A percentile compares a stretch with the other conserved stretches of the same genome.
These are phyloP conservation scores for Lithospermum erythrorhizon DNA, from an alignment of 257 asterid species.

Conservation along the genomic window DNA sequence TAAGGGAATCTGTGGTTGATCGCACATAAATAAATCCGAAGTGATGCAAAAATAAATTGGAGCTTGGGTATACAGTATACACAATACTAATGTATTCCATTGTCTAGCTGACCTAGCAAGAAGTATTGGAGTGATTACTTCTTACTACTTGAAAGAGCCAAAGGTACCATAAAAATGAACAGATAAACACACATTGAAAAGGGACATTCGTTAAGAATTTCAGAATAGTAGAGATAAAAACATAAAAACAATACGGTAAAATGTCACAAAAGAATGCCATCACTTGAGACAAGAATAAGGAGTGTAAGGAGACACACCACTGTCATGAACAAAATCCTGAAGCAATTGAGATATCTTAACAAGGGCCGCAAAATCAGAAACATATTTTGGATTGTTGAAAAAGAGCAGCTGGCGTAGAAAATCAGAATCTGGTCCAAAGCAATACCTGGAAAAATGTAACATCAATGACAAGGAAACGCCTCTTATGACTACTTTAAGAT, in stretches of 20 bases:
- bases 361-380: constrained; percentile 63
- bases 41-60: no score
- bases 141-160: no score
- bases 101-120: no score
- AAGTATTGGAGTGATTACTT: no score
- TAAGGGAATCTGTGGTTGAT: neutral
- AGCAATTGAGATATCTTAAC: constrained; percentile 72
- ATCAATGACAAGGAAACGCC: neutral
- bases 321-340: constrained; percentile 45
- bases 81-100: no score
- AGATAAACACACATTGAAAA: no score
- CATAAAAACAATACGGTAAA: neutral
- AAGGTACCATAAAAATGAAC: no score
- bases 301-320: constrained; percentile 38
- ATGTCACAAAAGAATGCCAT: neutral
- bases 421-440: constrained; percentile 76
- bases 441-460: constrained; percentile 40
- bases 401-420: constrained; percentile 69
- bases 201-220: no score
- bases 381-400: constrained; percentile 72
- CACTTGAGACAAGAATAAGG: constrained; percentile 7
- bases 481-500: neutral
- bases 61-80: no score
- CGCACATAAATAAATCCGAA: neutral
- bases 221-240: neutral